These are phyloP conservation scores for Misopates orontium DNA, from an alignment of 257 asterid species.

Conservation along the genomic window DNA sequence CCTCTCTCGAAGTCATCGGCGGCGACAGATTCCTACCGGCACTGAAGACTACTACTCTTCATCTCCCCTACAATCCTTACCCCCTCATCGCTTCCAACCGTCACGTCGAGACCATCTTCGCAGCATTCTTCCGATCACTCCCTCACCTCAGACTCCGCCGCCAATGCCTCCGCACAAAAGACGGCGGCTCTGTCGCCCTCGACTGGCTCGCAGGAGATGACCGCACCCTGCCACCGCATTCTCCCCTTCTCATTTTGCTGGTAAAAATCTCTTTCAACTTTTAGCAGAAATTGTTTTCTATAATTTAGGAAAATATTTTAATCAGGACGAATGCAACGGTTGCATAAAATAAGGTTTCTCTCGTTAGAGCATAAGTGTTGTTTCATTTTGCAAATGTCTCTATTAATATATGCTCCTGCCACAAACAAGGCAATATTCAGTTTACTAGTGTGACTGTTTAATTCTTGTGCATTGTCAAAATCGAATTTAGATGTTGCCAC, in stretches of 20 bases:
- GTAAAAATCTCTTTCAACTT: conserved; percentile 27
- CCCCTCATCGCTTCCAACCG: conserved; percentile 67
- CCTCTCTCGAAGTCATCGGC: conserved; percentile 73
- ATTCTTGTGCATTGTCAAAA: no score
- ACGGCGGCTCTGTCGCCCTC: conserved; percentile 76
- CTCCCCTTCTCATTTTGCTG: conserved; percentile 84
- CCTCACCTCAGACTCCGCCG: conserved; percentile 76
- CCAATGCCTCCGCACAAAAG: conserved; percentile 82
- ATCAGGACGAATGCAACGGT: no score
- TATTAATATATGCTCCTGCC: not conserved
- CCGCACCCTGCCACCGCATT: conserved; percentile 46
- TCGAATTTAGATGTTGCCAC: no score
- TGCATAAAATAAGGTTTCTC: no score
- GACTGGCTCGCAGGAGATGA: conserved; percentile 84
- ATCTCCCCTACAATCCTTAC: conserved; percentile 58
- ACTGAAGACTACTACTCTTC: conserved; percentile 51
- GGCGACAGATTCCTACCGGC: conserved; percentile 77
- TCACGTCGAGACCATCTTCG: conserved; percentile 85
- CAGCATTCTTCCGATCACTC: conserved; percentile 70
- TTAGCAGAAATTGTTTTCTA: no score
- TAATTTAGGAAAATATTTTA: no score
- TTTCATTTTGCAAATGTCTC: not conserved
- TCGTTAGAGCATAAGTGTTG: not conserved
- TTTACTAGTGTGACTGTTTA: not conserved
- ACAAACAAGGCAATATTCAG: not conserved